phyloP scores from a whole-genome alignment of 2,329 filamentous ascomycete species.

The Beauveria asiatica region DNA sequence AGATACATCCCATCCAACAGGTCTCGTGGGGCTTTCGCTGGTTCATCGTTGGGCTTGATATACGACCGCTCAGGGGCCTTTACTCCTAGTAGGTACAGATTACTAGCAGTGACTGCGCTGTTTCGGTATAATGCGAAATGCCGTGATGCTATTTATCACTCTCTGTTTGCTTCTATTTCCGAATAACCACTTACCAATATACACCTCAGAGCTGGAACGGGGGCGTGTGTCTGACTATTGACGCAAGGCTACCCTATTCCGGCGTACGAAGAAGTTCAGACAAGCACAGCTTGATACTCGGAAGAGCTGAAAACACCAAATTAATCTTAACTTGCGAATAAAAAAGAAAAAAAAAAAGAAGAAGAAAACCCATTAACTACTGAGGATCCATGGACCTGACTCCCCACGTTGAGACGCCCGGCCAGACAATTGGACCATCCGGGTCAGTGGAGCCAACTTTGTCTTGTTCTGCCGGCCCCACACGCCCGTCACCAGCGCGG shows the following conservation, averaged over 20 bases:
- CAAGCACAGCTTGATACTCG: not conserved
- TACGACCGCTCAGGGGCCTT: too few species aligned
- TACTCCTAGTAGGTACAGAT: too few species aligned
- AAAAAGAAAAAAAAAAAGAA: not conserved
- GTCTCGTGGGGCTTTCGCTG: too few species aligned
- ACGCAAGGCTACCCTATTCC: not conserved
- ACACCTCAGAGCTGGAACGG: not conserved
- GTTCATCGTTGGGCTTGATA: too few species aligned
- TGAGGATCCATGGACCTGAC: not conserved
- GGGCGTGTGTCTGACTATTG: not conserved
- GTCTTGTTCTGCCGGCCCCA: not conserved
- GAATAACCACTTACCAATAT: not conserved
- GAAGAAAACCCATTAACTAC: too few species aligned
- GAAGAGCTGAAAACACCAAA: not conserved
- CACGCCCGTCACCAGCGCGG: not conserved
- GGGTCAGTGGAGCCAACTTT: not conserved
- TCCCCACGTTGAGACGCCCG: conserved; percentile 3
- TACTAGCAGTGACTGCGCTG: too few species aligned
- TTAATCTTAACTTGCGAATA: not conserved
- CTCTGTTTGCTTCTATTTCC: not conserved
- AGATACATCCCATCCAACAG: too few species aligned
- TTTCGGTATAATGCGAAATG: too few species aligned
- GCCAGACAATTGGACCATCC: conserved; percentile 6
- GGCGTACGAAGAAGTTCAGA: not conserved
- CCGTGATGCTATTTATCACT: too few species aligned